These are phyloP conservation scores for Clarireedia paspali DNA, from an alignment of 2,329 filamentous ascomycete genomes.

Conservation along the genomic window DNA sequence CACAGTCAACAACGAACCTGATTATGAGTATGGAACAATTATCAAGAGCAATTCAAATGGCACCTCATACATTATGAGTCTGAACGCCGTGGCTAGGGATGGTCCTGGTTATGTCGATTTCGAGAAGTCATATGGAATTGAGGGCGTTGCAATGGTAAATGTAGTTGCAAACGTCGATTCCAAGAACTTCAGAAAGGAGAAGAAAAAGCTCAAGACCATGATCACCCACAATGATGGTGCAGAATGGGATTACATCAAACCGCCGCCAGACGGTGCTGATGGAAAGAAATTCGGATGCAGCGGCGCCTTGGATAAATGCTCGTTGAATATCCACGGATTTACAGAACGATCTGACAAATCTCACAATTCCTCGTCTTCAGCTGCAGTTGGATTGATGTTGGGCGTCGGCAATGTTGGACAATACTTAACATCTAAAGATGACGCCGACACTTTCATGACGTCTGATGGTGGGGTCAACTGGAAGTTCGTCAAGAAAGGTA, in stretches of 20 bases:
- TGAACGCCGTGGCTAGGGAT: conserved; percentile 76
- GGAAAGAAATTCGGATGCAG: conserved; percentile 65
- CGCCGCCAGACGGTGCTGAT: conserved; percentile 64
- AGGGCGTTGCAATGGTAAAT: conserved; percentile 86
- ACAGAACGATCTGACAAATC: conserved; percentile 78
- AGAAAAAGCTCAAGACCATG: conserved; percentile 78
- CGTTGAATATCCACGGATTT: conserved; percentile 89
- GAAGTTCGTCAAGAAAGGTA: conserved; percentile 78
- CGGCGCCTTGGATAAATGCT: conserved; percentile 59
- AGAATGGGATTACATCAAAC: conserved; percentile 69
- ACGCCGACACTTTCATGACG: conserved; percentile 85
- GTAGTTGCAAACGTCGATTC: conserved; percentile 66
- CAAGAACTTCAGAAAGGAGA: conserved; percentile 43
- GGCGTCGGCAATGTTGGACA: conserved; percentile 85
- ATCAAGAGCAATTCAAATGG: conserved; percentile 99
- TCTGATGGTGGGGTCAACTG: conserved; percentile 85
- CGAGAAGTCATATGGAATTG: conserved; percentile 87
- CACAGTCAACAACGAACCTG: conserved; percentile 59
- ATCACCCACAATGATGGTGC: conserved; percentile 97
- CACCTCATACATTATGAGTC: conserved; percentile 84
- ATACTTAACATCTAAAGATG: conserved; percentile 30
- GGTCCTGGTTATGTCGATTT: conserved; percentile 77
- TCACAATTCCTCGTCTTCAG: conserved; percentile 81
- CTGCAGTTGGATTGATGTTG: conserved; percentile 85
- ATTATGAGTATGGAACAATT: conserved; percentile 72